Evolutionary conservation across 2,329 filamentous ascomycete species (phyloP), one percentile per base, ranked within the genome.

Genomic region (Stachybotrys echinatus): DNA sequence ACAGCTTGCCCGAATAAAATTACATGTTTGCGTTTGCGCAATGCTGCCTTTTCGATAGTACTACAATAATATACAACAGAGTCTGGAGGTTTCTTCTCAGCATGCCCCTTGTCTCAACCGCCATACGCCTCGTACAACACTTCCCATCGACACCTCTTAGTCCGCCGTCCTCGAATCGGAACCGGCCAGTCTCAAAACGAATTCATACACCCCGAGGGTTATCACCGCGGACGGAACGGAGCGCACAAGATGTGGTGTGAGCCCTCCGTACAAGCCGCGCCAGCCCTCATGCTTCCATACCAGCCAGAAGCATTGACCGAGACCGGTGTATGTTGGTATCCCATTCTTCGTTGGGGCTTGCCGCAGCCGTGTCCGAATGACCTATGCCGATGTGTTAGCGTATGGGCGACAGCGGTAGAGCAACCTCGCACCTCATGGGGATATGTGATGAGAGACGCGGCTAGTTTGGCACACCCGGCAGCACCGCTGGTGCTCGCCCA

Each of bases 401-500:
- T n/a, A n/a, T n/a, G n/a, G n/a, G n/a, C n/a, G n/a, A n/a, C n/a
- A n/a, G n/a, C n/a, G n/a, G n/a, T n/a, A n/a, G n/a, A n/a, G n/a
- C 34, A 49, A 21, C 23, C 23, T 10, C 8, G 50, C 48, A 88
- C 86, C 74, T 95, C 90, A 63, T 95, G 89, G 1, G 90, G 90
- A 71, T 95, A 95, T 21, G 89, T 90, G 54, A 87, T 70, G 38
- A 91, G 74, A 23, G 88, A 84, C 7, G 90, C 89, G 48, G 92
- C 70, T 48, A 92, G 77, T 67, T 95, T 95, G 6, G 89, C 88
- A 38, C 80, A 78, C 31, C 89, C 89, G n/a, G 89, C 88, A 39
- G 87, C 87, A 45, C 80, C 79, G 21, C 88, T 71, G 59, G 87
- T 89, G 42, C 88, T 88, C 17, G 81, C 84, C 81, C 83, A 90